phyloP scores from a whole-genome alignment of 441 rosid genomes.

The Syzygium syzygioides region DNA sequence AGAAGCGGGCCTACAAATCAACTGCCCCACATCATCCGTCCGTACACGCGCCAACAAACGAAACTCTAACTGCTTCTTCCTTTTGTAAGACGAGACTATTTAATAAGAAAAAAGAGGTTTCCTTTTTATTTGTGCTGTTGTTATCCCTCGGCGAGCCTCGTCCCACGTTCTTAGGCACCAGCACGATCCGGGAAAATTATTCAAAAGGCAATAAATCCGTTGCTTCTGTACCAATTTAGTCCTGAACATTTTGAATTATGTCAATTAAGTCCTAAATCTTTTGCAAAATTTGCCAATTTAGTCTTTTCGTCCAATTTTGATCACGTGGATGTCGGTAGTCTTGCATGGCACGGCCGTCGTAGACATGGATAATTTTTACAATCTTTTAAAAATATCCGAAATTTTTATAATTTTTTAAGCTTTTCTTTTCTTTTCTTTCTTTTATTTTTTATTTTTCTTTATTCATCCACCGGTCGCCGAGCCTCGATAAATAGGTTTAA shows the following conservation, averaged over 20 bases:
- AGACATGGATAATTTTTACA: too few species aligned
- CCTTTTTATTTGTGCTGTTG: not conserved
- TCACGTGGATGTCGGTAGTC: rapidly evolving
- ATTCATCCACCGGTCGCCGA: rapidly evolving
- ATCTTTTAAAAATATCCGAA: too few species aligned
- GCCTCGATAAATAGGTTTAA: rapidly evolving
- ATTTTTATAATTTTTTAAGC: too few species aligned
- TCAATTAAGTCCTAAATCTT: rapidly evolving
- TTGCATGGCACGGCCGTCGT: too few species aligned
- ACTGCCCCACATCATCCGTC: not conserved
- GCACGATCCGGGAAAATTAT: not conserved
- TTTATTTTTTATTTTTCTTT: not conserved
- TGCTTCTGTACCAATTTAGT: rapidly evolving
- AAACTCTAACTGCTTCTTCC: not conserved
- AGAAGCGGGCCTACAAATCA: not conserved
- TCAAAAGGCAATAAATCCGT: too few species aligned
- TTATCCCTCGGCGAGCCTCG: not conserved
- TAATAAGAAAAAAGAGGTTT: not conserved
- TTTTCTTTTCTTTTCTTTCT: not conserved
- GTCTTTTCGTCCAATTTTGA: rapidly evolving
- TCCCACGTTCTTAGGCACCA: not conserved
- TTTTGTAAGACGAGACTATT: not conserved
- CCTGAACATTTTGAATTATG: too few species aligned
- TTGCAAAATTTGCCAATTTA: too few species aligned
- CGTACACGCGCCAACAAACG: not conserved